These are phyloP conservation scores for Berkeleyomyces basicola DNA, from an alignment of 2,329 filamentous ascomycete genomes.

Conservation along the genomic window DNA sequence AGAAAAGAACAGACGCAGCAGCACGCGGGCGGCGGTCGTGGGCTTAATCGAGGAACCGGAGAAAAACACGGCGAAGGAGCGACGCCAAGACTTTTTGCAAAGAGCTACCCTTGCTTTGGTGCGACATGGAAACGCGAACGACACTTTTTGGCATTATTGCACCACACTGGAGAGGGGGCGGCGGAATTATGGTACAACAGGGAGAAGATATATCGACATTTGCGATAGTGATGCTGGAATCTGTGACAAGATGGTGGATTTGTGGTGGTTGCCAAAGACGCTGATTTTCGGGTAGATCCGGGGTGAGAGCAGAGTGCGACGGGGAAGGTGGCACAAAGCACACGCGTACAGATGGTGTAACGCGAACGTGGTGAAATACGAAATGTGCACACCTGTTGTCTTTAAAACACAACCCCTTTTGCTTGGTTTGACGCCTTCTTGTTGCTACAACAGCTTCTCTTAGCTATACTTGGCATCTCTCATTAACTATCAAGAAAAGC, in stretches of 20 bases:
- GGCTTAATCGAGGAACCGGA: neutral
- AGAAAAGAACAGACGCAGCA: neutral
- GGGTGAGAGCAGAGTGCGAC: too few relatives aligned
- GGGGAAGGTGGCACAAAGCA: neutral
- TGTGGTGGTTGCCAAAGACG: neutral
- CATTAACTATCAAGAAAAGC: neutral
- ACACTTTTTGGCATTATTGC: constrained; percentile 3
- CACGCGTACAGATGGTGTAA: neutral
- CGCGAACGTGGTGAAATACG: neutral
- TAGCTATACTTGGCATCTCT: neutral
- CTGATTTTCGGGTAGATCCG: neutral
- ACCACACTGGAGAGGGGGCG: neutral
- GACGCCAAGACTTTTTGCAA: neutral
- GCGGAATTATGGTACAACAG: neutral
- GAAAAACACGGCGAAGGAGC: neutral
- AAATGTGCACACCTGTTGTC: neutral
- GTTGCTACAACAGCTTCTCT: neutral
- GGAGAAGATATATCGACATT: neutral
- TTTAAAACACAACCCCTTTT: neutral
- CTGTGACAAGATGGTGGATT: neutral
- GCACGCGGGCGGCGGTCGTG: neutral
- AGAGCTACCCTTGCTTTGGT: neutral
- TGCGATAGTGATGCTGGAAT: neutral
- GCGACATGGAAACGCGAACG: neutral
- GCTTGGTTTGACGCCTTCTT: neutral